Percentiles rank a stretch among this genome's conserved stretches.
Evolutionary conservation across 331 rosid species (phyloP).

Genomic region (Saraca asoca): DNA sequence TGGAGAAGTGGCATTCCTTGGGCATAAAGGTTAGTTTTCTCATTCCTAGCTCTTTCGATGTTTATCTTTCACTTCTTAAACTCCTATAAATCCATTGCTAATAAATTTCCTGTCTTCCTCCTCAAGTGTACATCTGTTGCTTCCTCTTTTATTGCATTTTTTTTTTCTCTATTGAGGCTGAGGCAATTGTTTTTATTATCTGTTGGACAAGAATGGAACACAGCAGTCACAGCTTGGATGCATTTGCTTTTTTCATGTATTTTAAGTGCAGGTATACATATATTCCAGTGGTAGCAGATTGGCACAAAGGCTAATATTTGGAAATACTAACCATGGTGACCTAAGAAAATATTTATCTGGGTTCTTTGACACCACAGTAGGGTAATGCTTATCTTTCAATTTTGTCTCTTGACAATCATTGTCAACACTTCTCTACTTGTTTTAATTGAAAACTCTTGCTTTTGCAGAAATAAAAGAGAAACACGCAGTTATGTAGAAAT

Average conservation of each 20-base stretch:
- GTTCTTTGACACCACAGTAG: constrained; percentile 89
- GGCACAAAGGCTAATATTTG: constrained; percentile 94
- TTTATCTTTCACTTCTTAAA: constrained; percentile 7
- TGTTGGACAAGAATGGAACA: constrained; percentile 26
- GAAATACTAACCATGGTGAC: constrained; percentile 82
- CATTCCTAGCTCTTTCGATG: constrained; percentile 16
- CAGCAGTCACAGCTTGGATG: constrained; percentile 18
- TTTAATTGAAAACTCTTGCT: constrained; percentile 20
- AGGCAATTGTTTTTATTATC: constrained; percentile 13
- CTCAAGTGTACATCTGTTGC: too few species aligned
- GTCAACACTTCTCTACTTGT: not conserved
- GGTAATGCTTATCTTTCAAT: constrained; percentile 49
- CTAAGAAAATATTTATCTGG: constrained; percentile 83
- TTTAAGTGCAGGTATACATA: constrained; percentile 74
- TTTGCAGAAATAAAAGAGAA: constrained; percentile 84
- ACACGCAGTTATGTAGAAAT: constrained; percentile 74
- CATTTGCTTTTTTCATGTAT: constrained; percentile 19
- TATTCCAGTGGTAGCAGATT: constrained; percentile 98
- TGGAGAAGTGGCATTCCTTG: constrained; percentile 76
- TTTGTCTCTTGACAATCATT: constrained; percentile 9
- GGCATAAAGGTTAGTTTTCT: constrained; percentile 69
- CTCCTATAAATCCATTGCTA: not conserved
- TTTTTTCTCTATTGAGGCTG: not conserved
- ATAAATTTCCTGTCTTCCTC: constrained; percentile 2
- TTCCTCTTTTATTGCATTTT: too few species aligned